Conservation (phyloP, 495 filamentous ascomycete species). For the Schizothecium vesticola region DNA sequence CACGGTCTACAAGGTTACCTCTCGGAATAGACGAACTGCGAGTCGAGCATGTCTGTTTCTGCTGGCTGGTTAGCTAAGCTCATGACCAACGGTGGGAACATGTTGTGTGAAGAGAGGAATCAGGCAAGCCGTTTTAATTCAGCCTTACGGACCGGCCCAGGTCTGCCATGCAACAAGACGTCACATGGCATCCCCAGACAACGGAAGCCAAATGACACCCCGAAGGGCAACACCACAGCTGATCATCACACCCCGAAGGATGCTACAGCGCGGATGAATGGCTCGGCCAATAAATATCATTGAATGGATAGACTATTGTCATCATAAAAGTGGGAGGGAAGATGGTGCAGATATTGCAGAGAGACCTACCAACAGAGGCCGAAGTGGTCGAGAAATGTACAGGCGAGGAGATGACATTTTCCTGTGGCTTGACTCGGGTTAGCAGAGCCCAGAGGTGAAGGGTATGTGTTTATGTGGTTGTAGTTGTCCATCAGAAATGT, state of each 20-base stretch:
- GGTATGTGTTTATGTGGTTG: neutral
- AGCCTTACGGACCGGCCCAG: constrained; percentile 42
- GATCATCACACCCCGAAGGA: constrained; percentile 57
- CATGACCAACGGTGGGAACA: neutral
- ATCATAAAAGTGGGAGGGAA: constrained; percentile 55
- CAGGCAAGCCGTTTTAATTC: constrained; percentile 50
- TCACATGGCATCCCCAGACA: constrained; percentile 27
- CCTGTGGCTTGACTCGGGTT: constrained; percentile 10
- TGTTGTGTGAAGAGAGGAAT: constrained; percentile 14
- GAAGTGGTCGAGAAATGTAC: neutral
- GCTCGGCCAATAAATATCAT: constrained; percentile 71
- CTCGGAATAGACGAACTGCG: neutral
- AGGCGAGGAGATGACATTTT: neutral
- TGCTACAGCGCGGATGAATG: constrained; percentile 76
- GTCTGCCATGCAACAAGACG: constrained; percentile 40
- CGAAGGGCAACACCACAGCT: constrained; percentile 76
- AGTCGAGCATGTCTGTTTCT: neutral
- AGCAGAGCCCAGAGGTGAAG: constrained; percentile 12
- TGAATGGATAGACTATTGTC: constrained; percentile 99
- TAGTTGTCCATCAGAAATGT: constrained; percentile 43
- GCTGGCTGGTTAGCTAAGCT: constrained; percentile 7
- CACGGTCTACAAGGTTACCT: neutral
- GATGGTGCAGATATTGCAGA: neutral
- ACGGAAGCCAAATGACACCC: constrained; percentile 46
- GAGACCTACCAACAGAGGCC: neutral